Evolutionary conservation across 2,329 filamentous ascomycete genomes (phyloP).

Genomic region (Alternaria rosae): DNA sequence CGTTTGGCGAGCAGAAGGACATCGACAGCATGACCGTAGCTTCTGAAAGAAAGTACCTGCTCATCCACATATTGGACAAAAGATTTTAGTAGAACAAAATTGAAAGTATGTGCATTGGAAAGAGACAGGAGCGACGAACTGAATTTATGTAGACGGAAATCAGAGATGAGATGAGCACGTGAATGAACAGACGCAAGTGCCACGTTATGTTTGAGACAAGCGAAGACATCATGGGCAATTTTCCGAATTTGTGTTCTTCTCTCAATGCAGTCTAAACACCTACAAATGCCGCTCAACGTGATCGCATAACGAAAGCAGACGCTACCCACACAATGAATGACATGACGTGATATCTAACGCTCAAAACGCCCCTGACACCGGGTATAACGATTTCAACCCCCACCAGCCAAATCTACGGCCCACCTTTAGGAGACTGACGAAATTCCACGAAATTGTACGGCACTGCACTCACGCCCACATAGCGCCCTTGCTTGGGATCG

Average conservation of each 20-base stretch:
- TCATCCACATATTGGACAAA: no score
- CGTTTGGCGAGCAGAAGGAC: no score
- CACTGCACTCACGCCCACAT: constrained; percentile 37
- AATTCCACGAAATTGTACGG: constrained; percentile 38
- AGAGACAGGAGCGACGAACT: no score
- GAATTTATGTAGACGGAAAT: no score
- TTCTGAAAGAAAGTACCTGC: no score
- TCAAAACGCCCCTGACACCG: constrained; percentile 11
- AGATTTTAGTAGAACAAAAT: no score
- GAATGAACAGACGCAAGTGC: no score
- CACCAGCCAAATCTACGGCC: constrained; percentile 3
- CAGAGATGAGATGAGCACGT: no score
- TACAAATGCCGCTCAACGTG: constrained; percentile 3
- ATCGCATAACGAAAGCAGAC: neutral
- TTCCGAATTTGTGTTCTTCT: neutral
- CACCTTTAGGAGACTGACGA: constrained; percentile 51
- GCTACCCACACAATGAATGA: constrained; percentile 4
- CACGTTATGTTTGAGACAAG: no score
- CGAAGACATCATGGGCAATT: no score
- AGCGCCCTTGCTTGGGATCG: constrained; percentile 53
- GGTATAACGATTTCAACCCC: constrained; percentile 9
- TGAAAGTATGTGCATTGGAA: no score
- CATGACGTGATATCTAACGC: constrained; percentile 3
- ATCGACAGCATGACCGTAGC: no score
- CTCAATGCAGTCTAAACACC: neutral